Base-by-base conservation (phyloP, 257 asterid genomes). In the Salvia hispanica region DNA sequence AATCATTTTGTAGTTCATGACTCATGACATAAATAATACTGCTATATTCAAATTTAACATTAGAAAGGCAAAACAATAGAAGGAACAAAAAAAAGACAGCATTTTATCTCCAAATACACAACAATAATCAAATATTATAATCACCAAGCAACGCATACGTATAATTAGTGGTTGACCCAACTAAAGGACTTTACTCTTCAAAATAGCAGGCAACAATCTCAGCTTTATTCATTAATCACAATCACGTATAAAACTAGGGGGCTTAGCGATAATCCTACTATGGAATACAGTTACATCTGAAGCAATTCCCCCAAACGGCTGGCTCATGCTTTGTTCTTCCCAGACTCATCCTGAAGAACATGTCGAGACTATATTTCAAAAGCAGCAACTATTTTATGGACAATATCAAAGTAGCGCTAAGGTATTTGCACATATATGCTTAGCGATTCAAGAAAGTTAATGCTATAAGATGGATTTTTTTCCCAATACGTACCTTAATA, bases 401-500 rank as follows among this genome's bases (percentile, higher is more conserved):
- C 50, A 47, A n/a, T 34, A 9, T 44, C 47, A 55, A 45, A 67
- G 52, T 39, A 45, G 57, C 13, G 45, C 2, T 13, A 28, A 42
- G 44, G 55, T 3, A 13, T 72, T 57, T 64, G 53, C 44, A 50
- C 4, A 16, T n/a, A 33, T 39, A 43, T 13, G 21, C 54, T 25
- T 8, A 4, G 36, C 4, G 64, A 4, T 14, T 67, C 34, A 14
- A 37, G 36, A 69, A 58, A 18, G 70, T 44, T 4, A 55, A 53
- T 40, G 31, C 39, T 34, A 48, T 48, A 12, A 39, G 28, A 31
- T 3, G 9, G 59, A 50, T 18, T 6, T 45, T 18, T 13, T 16
- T 47, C 25, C 44, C 3, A 4, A 12, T 64, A 71, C 88, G 55
- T 33, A 86, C 96, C 95, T 89, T 89, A 12, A 77, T 64, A 64